A percentile compares a stretch with the other conserved stretches of the same genome.
Conservation (phyloP, 306 rosid species). For the Coriaria nepalensis region DNA sequence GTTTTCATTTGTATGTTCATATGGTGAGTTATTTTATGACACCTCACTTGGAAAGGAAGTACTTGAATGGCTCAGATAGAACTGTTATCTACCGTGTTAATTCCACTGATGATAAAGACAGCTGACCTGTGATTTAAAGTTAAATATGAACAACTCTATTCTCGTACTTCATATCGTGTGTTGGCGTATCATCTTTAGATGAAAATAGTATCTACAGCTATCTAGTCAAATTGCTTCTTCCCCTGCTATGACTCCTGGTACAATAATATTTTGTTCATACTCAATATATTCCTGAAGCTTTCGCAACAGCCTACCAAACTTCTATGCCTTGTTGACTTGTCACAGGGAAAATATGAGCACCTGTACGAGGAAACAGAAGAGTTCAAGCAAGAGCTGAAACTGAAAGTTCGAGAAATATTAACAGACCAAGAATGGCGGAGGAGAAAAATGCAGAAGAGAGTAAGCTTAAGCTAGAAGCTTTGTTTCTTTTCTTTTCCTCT, state of each 20-base stretch:
- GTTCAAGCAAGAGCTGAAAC: conserved; percentile 73
- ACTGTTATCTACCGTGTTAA: too few relatives aligned
- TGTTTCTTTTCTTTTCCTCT: conserved; percentile 2
- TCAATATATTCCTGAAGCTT: not conserved
- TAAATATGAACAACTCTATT: too few relatives aligned
- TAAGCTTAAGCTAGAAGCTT: conserved; percentile 33
- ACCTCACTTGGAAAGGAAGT: too few relatives aligned
- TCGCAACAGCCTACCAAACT: conserved; percentile 8
- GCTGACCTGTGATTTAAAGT: too few relatives aligned
- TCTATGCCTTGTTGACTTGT: conserved; percentile 6
- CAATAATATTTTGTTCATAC: too few relatives aligned
- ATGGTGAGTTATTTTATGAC: not conserved
- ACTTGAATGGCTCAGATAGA: too few relatives aligned
- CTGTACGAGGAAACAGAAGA: conserved; percentile 72
- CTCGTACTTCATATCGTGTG: too few relatives aligned
- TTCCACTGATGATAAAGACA: too few relatives aligned
- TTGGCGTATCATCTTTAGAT: too few relatives aligned
- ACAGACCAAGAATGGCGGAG: conserved; percentile 99
- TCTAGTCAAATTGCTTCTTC: too few relatives aligned
- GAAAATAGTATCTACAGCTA: too few relatives aligned
- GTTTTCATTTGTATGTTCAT: not conserved
- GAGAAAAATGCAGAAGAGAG: conserved; percentile 98
- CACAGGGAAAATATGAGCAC: conserved; percentile 87
- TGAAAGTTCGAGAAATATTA: conserved; percentile 84
- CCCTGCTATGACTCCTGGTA: too few relatives aligned